Evolutionary conservation across 2,329 filamentous ascomycete species (phyloP).

Genomic region (Lasiodiplodia sp.): DNA sequence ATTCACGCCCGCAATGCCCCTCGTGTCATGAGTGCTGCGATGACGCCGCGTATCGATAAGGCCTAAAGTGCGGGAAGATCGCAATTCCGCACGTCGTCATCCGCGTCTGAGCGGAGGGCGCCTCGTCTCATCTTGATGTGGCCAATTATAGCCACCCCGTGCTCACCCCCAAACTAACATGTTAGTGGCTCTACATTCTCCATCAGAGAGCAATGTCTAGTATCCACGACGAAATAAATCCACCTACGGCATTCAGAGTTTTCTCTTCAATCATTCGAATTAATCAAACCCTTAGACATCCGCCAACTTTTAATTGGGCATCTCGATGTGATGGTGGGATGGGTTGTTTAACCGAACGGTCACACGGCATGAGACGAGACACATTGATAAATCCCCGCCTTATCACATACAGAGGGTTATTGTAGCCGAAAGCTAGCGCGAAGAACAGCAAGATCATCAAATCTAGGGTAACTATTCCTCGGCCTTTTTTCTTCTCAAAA

Average conservation of each 20-base stretch:
- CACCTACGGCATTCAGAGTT: neutral
- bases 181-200: neutral
- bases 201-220: neutral
- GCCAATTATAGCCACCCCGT: neutral
- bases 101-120: conserved; percentile 17
- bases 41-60: conserved; percentile 14
- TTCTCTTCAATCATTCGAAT: neutral
- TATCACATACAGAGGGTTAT: too few species aligned
- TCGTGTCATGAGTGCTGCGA: neutral
- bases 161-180: neutral
- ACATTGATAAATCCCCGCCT: too few species aligned
- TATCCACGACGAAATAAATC: neutral
- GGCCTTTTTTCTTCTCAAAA: too few species aligned
- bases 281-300: too few species aligned
- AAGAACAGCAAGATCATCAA: too few species aligned
- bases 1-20: neutral
- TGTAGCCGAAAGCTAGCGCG: too few species aligned
- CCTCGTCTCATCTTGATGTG: conserved; percentile 19
- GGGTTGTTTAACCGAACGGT: too few species aligned
- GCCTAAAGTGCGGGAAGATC: conserved; percentile 18
- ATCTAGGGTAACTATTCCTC: too few species aligned
- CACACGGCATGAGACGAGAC: too few species aligned
- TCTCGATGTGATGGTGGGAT: too few species aligned
- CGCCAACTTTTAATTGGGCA: too few species aligned
- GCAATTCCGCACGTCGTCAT: conserved; percentile 21